Conservation (phyloP, 495 filamentous ascomycete species). For the Trichoderma virens region DNA sequence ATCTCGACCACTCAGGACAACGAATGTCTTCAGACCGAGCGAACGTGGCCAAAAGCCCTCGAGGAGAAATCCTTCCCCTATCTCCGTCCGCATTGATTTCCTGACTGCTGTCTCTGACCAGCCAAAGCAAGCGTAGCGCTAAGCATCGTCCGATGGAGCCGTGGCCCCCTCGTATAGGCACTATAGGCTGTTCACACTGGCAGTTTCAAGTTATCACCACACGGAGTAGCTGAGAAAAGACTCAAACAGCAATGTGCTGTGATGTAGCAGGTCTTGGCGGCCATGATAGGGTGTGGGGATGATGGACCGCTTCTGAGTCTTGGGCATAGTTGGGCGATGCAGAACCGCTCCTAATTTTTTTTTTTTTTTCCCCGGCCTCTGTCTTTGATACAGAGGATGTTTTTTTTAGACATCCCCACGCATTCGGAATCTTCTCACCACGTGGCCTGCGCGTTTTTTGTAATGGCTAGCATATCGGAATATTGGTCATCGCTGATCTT, state of each 20-base stretch:
- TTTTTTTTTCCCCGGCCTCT: neutral
- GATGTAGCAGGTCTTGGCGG: neutral
- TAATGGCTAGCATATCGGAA: neutral
- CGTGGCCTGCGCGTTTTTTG: conserved; percentile 6
- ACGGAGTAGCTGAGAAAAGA: neutral
- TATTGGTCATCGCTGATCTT: neutral
- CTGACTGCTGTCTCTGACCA: neutral
- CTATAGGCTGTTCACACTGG: neutral
- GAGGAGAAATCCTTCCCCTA: neutral
- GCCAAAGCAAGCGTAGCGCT: neutral
- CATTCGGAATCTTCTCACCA: conserved; percentile 3
- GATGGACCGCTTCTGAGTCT: neutral
- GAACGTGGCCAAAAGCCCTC: neutral
- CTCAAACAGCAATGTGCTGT: neutral
- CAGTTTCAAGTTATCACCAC: neutral
- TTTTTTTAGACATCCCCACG: neutral
- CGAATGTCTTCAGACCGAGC: neutral
- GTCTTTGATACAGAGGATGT: neutral
- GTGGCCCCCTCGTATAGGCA: neutral
- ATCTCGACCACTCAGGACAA: neutral
- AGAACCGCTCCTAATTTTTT: neutral
- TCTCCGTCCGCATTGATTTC: neutral
- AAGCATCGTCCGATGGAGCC: neutral
- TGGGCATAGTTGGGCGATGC: neutral
- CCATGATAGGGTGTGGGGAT: neutral